phyloP scores from a whole-genome alignment of 1,284 basidiomycete genomes.

The Paramarasmius palmivorus region DNA sequence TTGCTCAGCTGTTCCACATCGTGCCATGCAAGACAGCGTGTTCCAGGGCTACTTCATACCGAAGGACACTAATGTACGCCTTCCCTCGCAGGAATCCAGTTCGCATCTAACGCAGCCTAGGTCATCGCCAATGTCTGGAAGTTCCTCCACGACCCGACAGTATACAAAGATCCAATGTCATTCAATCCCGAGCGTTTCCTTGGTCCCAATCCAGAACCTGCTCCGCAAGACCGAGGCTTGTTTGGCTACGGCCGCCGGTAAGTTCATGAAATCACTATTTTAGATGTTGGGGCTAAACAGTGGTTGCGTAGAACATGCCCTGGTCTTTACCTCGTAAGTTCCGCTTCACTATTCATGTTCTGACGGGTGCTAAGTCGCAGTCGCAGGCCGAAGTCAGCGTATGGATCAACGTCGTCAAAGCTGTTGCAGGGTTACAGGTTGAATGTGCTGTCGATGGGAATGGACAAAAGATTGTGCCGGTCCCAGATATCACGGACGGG shows the following conservation, averaged over 20 bases:
- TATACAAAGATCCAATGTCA: not conserved
- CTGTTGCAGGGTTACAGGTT: slow-evolving; percentile 16
- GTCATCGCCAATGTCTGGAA: not conserved
- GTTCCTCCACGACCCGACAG: not conserved
- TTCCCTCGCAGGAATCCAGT: not conserved
- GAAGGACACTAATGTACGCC: not conserved
- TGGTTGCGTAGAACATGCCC: slow-evolving; percentile 5
- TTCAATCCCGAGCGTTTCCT: not conserved
- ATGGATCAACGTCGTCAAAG: slow-evolving; percentile 20
- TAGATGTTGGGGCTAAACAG: not conserved
- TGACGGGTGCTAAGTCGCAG: not conserved
- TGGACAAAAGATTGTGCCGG: slow-evolving; percentile 13
- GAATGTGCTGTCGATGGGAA: slow-evolving; percentile 12
- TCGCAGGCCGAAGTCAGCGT: slow-evolving; percentile 16
- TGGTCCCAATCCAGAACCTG: slow-evolving; percentile 12
- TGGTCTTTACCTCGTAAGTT: slow-evolving; percentile 12
- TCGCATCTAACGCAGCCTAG: not conserved
- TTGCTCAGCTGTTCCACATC: not conserved
- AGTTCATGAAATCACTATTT: not conserved
- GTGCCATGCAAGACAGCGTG: not conserved
- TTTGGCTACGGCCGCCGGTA: slow-evolving; percentile 18
- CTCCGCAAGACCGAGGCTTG: slow-evolving; percentile 15
- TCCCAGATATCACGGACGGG: slow-evolving; percentile 17
- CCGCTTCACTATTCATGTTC: not conserved
- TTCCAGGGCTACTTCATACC: not conserved